Conservation (phyloP, 1,139 yeast species). For the Pichiaceae sp. region DNA sequence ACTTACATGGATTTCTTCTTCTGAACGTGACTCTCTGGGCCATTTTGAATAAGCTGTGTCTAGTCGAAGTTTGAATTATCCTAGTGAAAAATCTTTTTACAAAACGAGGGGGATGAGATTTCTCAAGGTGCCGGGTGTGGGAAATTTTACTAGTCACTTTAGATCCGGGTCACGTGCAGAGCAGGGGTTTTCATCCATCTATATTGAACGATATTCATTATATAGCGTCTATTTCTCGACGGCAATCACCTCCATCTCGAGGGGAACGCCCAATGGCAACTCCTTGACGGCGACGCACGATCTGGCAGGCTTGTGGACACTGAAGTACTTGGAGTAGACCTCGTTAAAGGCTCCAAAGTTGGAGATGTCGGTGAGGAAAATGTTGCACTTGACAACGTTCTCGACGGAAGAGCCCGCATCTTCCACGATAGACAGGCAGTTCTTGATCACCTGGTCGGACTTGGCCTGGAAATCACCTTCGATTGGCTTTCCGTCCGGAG, state of each 20-base stretch:
- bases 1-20: conserved; percentile 76
- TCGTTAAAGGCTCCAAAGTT: conserved; percentile 76
- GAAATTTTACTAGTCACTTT: too few relatives aligned
- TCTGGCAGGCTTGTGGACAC: conserved; percentile 85
- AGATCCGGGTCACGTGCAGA: too few relatives aligned
- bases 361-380: conserved; percentile 82
- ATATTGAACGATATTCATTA: too few relatives aligned
- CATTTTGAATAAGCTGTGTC: conserved; percentile 32
- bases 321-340: conserved; percentile 76
- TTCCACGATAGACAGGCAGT: conserved; percentile 65
- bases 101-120: too few relatives aligned
- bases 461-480: conserved; percentile 70
- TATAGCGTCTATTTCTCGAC: conserved; percentile 32
- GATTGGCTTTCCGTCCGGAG: conserved; percentile 73
- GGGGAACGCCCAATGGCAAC: conserved; percentile 75
- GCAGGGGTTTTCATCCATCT: too few relatives aligned
- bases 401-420: conserved; percentile 79
- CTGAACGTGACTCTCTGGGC: conserved; percentile 79
- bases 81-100: not conserved
- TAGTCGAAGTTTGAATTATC: not conserved
- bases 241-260: conserved; percentile 76
- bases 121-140: too few relatives aligned
- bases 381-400: conserved; percentile 76
- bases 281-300: conserved; percentile 88
- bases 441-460: conserved; percentile 78